Evolutionary conservation across 371 early-diverging fungal species (phyloP), one percentile per base, ranked within the genome.

Genomic region (Circinella minor): DNA sequence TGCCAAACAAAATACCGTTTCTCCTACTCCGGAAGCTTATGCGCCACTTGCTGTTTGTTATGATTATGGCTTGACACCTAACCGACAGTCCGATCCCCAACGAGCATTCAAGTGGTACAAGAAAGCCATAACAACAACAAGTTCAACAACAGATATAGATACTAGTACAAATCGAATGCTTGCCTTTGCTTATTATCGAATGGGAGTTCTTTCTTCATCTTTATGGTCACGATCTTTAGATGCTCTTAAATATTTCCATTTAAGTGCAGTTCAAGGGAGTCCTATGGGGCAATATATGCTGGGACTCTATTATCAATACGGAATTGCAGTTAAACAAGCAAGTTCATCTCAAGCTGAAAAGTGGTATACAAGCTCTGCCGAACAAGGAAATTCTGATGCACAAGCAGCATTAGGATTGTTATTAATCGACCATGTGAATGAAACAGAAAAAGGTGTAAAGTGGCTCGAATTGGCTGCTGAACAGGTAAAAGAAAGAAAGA

Each of bases 71-170:
- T 27, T 65, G 37, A 65, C 65, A n/a, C 65, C 65, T 5, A 54
- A 65, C 38, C n/a, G 65, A 38, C 54, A 51, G 51, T 27, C 48
- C 9, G 65, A 65, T 65, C 54, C 48, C 7, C 49, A 65, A 36
- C 43, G 48, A 36, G 65, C 65, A 54, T 96, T 70, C 96, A 98
- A 69, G 95, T 96, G n/a, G 99, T 98, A 78, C 93, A 94, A 55
- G 96, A 97, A 4, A 98, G 98, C 17, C 84, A 90, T 10, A 88
- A 89, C 69, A 90, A 92, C 1, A 48, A 17, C 14, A 27, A 15
- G 27, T 27, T 27, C 51, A n/a, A 0, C 51, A 17, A 15, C 51
- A 17, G n/a, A 5, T 3, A 48, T 4, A 38, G 49, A 20, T 47
- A 27, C 37, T 48, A 47, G 18, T 39, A 15, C 38, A 10, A 54